Evolutionary conservation across 805 yeast species (phyloP), one percentile per base, ranked within the genome.

Genomic region (Yamadazyma kitorensis): DNA sequence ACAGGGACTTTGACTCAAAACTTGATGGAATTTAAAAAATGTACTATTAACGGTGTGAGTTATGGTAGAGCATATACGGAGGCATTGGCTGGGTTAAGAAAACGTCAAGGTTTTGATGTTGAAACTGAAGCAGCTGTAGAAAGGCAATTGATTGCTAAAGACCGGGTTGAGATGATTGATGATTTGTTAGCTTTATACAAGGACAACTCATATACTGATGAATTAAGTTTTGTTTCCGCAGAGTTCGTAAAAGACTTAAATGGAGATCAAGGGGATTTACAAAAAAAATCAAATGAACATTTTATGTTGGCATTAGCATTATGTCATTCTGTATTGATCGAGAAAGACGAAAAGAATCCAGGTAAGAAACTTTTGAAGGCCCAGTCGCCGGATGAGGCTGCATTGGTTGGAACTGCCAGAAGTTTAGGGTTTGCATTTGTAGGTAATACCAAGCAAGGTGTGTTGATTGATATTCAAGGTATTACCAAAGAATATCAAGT

Each of bases 361-460:
- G 71, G 62, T 1, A 79, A 70, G 40, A 46, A 73, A 33, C 63
- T 76, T 17, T 59, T 82, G 24, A 80, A 82, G 49, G 93, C 93
- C 0, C 93, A 84, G 54, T 80, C 88, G 17, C 94, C 94, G 0
- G 94, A 85, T 67, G 94, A 85, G 58, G 88, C 89, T 17, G 93
- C 94, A 0, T 70, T 85, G 37, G 94, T 85, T 11, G 81, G 80
- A 11, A 82, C 93, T 14, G 93, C 93, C 0, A 72, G 89, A 54
- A 82, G 83, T 48, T 64, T 82, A 47, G 94, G 94, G 0, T 84
- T 77, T 57, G 70, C 74, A 23, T 83, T 82, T 52, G 54, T 72
- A 13, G 80, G 74, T 26, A 73, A 78, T 54, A 83, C 88, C 7
- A 82, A 82, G 51, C 69, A 70, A 31, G 93, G 91, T 37, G 52